Base-by-base conservation (phyloP, 805 yeast species). In the Starmerella sirachaensis region DNA sequence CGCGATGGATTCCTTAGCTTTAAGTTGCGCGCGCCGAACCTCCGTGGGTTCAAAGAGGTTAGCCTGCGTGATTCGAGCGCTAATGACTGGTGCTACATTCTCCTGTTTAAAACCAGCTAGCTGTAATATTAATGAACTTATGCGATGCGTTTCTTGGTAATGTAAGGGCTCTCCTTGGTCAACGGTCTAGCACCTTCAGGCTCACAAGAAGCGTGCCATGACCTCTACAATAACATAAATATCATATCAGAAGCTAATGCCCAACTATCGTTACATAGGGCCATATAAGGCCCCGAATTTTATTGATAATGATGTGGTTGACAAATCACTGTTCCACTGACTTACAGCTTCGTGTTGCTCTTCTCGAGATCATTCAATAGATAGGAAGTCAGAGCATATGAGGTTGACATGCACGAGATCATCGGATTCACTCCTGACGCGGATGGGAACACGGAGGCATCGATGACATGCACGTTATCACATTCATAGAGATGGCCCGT, bases 341-440 rank as follows among this genome's bases (percentile, higher is more conserved):
- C 7, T 30, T 16, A 42, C n/a, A 42, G 35, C 40, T 42, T 42
- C 7, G 37, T 38, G 3, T 34, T 24, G 10, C n/a, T 20, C 23
- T 38, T 39, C 13, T 16, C 23, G 16, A 54, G 45, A 8, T 55
- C 52, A 19, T 61, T 57, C 14, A 53, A 58, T 24, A 70, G 50
- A 17, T 55, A 62, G 22, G 58, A 55, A 2, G 68, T 55, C 25
- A 69, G 58, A 17, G 64, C 62, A 35, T 68, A 58, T 6, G 74
- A 64, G 16, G 66, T 49, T 2, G 74, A 58, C 69, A 70, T 62
- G 24, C 66, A 60, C 2, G 69, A 34, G 21, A 69, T 55, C 76
- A 70, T 70, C 7, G 76, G 74, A 47, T 70, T 70, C 27, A 63
- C 71, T 3, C 76, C 76, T 22, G 69, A 62, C 0, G 75, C 74